A percentile compares a stretch with the other conserved stretches of the same genome.
Evolutionary conservation across 441 rosid species (phyloP).

Genomic region (Breynia disticha): DNA sequence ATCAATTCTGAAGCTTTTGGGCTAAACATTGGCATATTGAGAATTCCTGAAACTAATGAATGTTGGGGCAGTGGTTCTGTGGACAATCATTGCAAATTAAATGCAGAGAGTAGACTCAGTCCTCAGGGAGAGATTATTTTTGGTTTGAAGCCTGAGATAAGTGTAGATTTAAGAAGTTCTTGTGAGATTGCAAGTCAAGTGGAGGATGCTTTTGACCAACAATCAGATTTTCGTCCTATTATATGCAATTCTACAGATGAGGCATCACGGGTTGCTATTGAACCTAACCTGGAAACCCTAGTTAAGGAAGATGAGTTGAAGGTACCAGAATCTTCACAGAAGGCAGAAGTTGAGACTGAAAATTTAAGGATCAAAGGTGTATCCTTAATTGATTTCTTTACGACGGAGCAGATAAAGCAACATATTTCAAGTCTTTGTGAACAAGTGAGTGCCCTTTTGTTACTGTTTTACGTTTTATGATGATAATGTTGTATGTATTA

Average conservation of each 20-base stretch:
- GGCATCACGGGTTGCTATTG: slow-evolving; percentile 5
- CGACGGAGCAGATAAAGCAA: slow-evolving; percentile 41
- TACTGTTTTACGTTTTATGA: neutral
- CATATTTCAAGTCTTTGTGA: slow-evolving; percentile 46
- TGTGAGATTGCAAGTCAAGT: slow-evolving; percentile 14
- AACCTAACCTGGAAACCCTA: slow-evolving; percentile 12
- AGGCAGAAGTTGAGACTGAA: slow-evolving; percentile 13
- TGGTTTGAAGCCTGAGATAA: slow-evolving; percentile 3
- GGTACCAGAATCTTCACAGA: slow-evolving; percentile 12
- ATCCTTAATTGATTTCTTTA: slow-evolving; percentile 47
- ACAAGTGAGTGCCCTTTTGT: slow-evolving; percentile 32
- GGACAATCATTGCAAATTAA: slow-evolving; percentile 1
- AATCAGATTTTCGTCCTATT: slow-evolving; percentile 3
- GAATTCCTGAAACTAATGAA: slow-evolving; percentile 9
- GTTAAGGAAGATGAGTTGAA: slow-evolving; percentile 8
- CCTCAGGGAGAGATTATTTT: slow-evolving; percentile 16
- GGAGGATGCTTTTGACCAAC: slow-evolving; percentile 11
- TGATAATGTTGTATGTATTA: neutral
- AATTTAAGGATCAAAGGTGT: slow-evolving; percentile 23
- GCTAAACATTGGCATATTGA: slow-evolving; percentile 10
- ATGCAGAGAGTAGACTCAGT: slow-evolving; percentile 9
- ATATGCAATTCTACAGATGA: slow-evolving; percentile 17
- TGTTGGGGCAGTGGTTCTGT: slow-evolving; percentile 5
- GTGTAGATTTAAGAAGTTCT: slow-evolving; percentile 8
- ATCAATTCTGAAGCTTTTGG: slow-evolving; percentile 26